Evolutionary conservation across 306 rosid genomes (phyloP), one percentile per base, ranked within the genome.

Genomic region (Corylus heterophylla): DNA sequence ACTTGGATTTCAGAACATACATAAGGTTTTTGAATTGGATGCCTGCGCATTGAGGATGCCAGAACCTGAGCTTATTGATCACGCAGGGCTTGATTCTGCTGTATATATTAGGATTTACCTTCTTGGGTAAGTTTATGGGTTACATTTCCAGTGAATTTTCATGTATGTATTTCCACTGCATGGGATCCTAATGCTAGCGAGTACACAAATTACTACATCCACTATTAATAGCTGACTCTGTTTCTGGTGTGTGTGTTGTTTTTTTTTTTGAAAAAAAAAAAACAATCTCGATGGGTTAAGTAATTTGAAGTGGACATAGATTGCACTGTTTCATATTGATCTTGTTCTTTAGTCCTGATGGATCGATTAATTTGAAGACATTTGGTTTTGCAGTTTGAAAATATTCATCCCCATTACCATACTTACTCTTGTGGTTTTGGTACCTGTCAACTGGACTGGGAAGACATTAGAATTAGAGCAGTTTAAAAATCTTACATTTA

Each of bases 41-140:
- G 97, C 97, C 95, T 48, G 97, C 11, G 98, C 97, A 14, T 79
- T 92, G 85, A 86, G 78, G 63, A 94, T 94, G 98, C 97, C 98
- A 39, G 95, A 92, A 61, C 94, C 89, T 1, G 98, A 92, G 89
- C 94, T 94, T 25, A 87, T 89, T 69, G 97, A 92, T 29, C 98
- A 94, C 48, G 97, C 97, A 5, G 98, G 98, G 25, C 92, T 94
- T 51, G 98, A 94, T 86, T 91, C 97, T 27, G 90, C 97, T 16
- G 93, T 89, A 2, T 94, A 83, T 62, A 86, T 94, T 73, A 90
- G 98, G 80, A 94, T 94, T 78, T 92, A 94, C 78, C 14, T 84
- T 54, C 93, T 94, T 3, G 98, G 97, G 98, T 94, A 82, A 84
- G 93, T 78, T 71, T 78, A 69, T 47, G 73, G 48, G 8, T 54